Evolutionary conservation across 352 stramenopile genomes (phyloP), one percentile per base, ranked within the genome.

Genomic region (Thraustochytrium striatum): DNA sequence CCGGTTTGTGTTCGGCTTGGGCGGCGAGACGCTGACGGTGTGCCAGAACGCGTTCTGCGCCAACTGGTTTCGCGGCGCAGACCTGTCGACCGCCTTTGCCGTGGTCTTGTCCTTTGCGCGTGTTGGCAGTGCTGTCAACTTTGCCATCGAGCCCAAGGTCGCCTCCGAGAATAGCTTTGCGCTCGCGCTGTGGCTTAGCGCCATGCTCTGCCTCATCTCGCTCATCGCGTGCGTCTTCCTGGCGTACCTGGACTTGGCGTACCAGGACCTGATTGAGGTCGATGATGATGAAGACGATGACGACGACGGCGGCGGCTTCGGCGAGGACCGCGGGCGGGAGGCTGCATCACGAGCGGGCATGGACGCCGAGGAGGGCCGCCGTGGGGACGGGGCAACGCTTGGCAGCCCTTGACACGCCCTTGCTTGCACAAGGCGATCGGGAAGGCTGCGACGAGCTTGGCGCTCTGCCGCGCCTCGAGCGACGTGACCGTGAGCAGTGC

Each of bases 11-110:
- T 75, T 75, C 25, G 65, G 65, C 36, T 38, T 75, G 1, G 65
- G 65, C 50, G 65, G 65, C 44, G 65, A 75, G 65, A 75, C 65
- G 65, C 39, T 75, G 28, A 32, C 65, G 19, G 65, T 75, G 19
- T 75, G 65, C 50, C 65, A 75, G 47, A 75, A 75, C 41, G 65
- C 65, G 19, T 75, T 75, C 36, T 75, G 65, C 65, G 65, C 65
- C 39, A 75, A 75, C 21, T 75, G 65, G 65, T 75, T 75, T 30
- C 65, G 65, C 47, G 65, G 65, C 50, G 65, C 65, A 0, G 65
- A 75, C 39, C 47, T 75, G 32, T 30, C 65, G 7, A 75, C 65
- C 3, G 65, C 65, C 41, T 75, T 75, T 75, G 65, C 65, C 1
- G 68, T 75, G 13, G 65, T 75, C 21, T 32, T 75, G n/a, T 55